Evolutionary conservation across 495 filamentous ascomycete genomes (phyloP).

Genomic region (Aspergillus egyptiacus): DNA sequence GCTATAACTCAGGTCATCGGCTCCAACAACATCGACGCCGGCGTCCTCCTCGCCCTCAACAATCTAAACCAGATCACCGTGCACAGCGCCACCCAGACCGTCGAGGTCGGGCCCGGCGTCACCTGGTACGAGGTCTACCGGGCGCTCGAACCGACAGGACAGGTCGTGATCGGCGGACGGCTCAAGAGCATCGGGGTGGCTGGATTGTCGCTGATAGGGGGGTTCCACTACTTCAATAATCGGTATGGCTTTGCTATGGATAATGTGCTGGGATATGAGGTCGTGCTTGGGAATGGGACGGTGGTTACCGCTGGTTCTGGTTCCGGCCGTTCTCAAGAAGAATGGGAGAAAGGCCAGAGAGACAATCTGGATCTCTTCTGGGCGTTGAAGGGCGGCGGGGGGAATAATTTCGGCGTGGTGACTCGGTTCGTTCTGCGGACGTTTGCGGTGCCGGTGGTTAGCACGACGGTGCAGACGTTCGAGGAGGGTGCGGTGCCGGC

Average conservation of each 20-base stretch:
- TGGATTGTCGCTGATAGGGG: constrained; percentile 20
- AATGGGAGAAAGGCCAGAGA: no score
- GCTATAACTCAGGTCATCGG: constrained; percentile 17
- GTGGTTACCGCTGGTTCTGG: no score
- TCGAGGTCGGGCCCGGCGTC: constrained; percentile 33
- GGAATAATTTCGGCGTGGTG: constrained; percentile 38
- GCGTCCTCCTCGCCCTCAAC: constrained; percentile 20
- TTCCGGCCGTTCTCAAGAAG: no score
- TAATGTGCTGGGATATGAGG: constrained; percentile 27
- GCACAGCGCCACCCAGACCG: constrained; percentile 1
- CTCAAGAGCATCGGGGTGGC: constrained; percentile 36
- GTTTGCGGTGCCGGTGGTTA: constrained; percentile 34
- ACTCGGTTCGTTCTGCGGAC: constrained; percentile 44
- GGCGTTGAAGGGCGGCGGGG: constrained; percentile 35
- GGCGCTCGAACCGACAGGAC: constrained; percentile 30
- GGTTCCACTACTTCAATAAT: constrained; percentile 29
- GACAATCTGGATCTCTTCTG: constrained; percentile 39
- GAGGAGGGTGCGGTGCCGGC: constrained; percentile 22
- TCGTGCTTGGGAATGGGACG: constrained; percentile 28
- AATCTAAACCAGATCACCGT: constrained; percentile 18
- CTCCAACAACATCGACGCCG: constrained; percentile 28
- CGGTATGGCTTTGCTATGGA: constrained; percentile 29
- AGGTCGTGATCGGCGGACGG: constrained; percentile 45
- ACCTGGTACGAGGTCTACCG: constrained; percentile 38
- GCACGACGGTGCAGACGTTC: constrained; percentile 31